phyloP scores from a whole-genome alignment of 768 basidiomycete genomes.

The Rhodocollybia butyracea region DNA sequence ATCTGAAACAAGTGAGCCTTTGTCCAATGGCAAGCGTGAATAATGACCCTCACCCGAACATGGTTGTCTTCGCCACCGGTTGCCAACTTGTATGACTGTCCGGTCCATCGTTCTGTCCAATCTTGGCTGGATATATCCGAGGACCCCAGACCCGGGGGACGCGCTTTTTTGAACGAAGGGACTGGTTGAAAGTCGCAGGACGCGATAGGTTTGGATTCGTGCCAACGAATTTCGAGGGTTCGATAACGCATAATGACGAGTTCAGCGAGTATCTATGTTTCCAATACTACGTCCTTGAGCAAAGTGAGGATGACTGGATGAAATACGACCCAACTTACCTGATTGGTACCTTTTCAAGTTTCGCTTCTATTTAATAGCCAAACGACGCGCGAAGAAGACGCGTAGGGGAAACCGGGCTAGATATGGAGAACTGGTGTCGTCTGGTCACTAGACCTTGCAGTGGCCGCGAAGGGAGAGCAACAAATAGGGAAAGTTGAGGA shows the following conservation, averaged over 20 bases:
- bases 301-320: too few species aligned
- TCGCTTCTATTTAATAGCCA: too few species aligned
- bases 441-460: too few species aligned
- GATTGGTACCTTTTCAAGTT: too few species aligned
- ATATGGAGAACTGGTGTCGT: too few species aligned
- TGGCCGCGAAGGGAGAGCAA: background rate
- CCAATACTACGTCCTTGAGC: too few species aligned
- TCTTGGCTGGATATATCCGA: conserved; percentile 27
- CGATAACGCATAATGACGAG: conserved; percentile 67
- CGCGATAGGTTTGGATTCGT: conserved; percentile 93
- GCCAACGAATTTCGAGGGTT: conserved; percentile 94
- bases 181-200: conserved; percentile 94
- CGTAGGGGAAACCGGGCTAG: too few species aligned
- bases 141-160: conserved; percentile 40
- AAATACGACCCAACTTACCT: too few species aligned
- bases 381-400: too few species aligned
- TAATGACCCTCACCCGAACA: conserved; percentile 72
- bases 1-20: conserved; percentile 42
- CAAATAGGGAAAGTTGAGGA: background rate
- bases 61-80: conserved; percentile 97
- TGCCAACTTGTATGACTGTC: conserved; percentile 84
- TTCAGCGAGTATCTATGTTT: background rate
- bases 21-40: background rate
- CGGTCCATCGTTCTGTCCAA: conserved; percentile 46
- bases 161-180: conserved; percentile 70